A percentile compares a stretch with the other conserved stretches of the same genome.
Evolutionary conservation across 2,329 filamentous ascomycete species (phyloP).

Genomic region (Botrytis pseudocinerea): DNA sequence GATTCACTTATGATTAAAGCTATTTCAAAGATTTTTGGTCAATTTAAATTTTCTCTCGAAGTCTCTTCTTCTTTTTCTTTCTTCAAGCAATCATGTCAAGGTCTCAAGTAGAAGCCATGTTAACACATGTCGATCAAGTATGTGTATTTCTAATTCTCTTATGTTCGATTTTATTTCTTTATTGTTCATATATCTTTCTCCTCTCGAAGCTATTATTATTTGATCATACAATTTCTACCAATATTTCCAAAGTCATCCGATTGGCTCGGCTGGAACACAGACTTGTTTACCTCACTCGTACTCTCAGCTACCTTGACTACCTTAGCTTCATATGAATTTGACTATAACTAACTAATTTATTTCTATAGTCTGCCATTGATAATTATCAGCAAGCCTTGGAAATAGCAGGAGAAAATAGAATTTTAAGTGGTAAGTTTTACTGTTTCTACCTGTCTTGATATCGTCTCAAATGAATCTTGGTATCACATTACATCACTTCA

Average conservation of each 20-base stretch:
- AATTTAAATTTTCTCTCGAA: background rate
- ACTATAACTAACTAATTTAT: background rate
- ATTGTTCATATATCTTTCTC: background rate
- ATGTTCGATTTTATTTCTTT: background rate
- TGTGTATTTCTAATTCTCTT: background rate
- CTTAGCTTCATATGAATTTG: background rate
- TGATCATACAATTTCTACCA: background rate
- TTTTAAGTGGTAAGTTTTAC: background rate
- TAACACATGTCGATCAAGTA: background rate
- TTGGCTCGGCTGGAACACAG: background rate
- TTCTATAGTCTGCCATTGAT: background rate
- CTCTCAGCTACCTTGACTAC: background rate
- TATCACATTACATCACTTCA: background rate
- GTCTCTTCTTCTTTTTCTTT: background rate
- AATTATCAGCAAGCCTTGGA: background rate
- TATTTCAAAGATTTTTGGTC: background rate
- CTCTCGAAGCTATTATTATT: background rate
- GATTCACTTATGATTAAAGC: background rate
- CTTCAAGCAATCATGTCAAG: background rate
- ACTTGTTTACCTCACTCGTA: background rate
- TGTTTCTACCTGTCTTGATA: background rate
- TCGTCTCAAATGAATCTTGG: background rate
- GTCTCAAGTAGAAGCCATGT: background rate
- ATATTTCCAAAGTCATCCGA: background rate
- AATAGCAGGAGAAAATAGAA: accelerated